Evolutionary conservation across 306 rosid species (phyloP), one percentile per base, ranked within the genome.

Genomic region (Castanopsis chinensis): DNA sequence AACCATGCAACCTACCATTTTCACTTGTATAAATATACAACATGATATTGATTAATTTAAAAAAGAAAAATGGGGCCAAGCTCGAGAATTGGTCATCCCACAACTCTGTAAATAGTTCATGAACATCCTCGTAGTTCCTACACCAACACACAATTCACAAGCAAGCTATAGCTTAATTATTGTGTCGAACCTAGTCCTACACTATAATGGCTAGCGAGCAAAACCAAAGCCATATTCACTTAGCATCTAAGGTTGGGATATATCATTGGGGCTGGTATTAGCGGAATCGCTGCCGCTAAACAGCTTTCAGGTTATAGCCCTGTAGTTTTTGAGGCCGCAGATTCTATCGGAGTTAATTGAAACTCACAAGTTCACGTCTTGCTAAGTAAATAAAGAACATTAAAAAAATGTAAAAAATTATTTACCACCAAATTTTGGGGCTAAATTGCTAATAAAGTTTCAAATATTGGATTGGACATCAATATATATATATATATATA

Each of bases 251-350:
- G 79, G 79, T 91, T 11, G 93, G 89, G 13, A n/a, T n/a, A n/a
- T n/a, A 89, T 91, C 45, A 80, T 89, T 20, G 96, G 96, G 4
- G 93, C 90, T 27, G 96, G 96, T 25, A 84, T 91, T 45, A 91
- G 96, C 60, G 93, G 96, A 2, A 81, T 91, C 2, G 91, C 93
- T 4, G 92, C 96, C 0, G 92, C 96, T 0, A 91, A 89, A 74
- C 96, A 91, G 45, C 79, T 91, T 7, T 71, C 84, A 0, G 71
- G 79, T 25, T 80, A 87, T 61, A 74, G 20, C 30, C 96, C 93
- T 0, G 7, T 87, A 3, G 89, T 91, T 1, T 91, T 91, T 52
- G 93, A 91, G 78, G 88, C 93, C 41, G 79, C 81, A 6, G 84
- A 77, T 73, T 86, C 81, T 0, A 84, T 91, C 3, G 96, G 96